Evolutionary conservation across 768 basidiomycete species (phyloP).

Genomic region (Macrolepiota dolichaula): DNA sequence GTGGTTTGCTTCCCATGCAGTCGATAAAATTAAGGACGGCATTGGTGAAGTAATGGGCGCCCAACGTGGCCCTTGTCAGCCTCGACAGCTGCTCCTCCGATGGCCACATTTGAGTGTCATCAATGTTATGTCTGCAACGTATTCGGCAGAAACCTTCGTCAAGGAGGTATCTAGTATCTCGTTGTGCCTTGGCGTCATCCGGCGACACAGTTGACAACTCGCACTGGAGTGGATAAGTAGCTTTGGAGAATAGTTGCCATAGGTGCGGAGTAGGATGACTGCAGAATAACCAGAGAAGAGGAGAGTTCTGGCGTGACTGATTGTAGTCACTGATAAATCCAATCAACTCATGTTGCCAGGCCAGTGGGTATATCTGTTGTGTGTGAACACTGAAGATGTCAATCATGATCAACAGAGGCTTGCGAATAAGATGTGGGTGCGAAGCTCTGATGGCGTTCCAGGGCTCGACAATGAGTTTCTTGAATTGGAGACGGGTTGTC

Average conservation of each 20-base stretch:
- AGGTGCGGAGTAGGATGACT: background rate
- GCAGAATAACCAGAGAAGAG: background rate
- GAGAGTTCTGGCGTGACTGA: background rate
- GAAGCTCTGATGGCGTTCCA: conserved; percentile 12
- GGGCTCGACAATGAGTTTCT: conserved; percentile 20
- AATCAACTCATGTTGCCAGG: background rate
- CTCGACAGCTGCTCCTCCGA: background rate
- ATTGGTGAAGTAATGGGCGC: background rate
- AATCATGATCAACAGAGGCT: background rate
- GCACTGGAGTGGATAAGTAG: background rate
- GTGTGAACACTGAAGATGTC: background rate
- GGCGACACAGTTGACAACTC: background rate
- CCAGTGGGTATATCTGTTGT: no score
- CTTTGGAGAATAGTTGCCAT: background rate
- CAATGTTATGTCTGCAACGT: background rate
- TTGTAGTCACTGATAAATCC: background rate
- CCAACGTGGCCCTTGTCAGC: background rate
- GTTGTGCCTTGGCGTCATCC: background rate
- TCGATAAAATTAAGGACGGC: background rate
- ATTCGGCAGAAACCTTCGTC: background rate
- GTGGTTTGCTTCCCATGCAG: background rate
- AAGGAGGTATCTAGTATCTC: background rate
- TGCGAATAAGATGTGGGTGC: background rate
- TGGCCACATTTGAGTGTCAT: background rate
- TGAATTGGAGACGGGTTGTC: conserved; percentile 17